These are phyloP conservation scores for Talaromyces sp. DNA, from an alignment of 2,329 filamentous ascomycete species.

Conservation along the genomic window DNA sequence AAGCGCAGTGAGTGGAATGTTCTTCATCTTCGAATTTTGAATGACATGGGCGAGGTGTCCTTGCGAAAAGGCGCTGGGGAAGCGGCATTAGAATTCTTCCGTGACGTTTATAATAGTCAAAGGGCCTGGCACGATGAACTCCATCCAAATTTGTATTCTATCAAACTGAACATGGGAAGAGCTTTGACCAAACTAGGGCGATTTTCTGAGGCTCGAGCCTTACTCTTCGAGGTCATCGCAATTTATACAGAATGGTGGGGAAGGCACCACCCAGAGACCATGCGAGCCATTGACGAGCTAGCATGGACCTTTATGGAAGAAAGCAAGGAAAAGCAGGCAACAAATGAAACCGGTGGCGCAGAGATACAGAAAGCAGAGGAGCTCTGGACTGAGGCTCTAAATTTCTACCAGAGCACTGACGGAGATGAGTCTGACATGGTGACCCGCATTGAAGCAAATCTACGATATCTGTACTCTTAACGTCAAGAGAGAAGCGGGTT, in stretches of 20 bases:
- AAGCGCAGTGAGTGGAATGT: not conserved
- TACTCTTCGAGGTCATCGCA: not conserved
- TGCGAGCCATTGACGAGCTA: slow-evolving; percentile 1
- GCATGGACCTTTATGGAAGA: not conserved
- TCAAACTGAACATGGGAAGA: slow-evolving; percentile 7
- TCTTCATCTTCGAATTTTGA: not conserved
- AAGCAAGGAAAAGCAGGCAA: not conserved
- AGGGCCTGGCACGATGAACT: not conserved
- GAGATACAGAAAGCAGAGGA: not conserved
- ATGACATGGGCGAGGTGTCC: not conserved
- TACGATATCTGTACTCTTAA: not conserved
- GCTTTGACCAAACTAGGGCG: not conserved
- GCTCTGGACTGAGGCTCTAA: not conserved
- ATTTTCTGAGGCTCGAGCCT: not conserved
- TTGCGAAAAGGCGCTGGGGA: not conserved
- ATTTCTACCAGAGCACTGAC: not conserved
- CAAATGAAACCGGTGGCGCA: not conserved
- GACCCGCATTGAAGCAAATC: not conserved
- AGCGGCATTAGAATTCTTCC: not conserved
- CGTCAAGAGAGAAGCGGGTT: not conserved
- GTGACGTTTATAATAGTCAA: not conserved
- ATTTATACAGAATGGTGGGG: slow-evolving; percentile 4
- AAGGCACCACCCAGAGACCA: not conserved
- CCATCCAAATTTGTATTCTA: not conserved
- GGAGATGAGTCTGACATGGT: not conserved